phyloP scores from a whole-genome alignment of 1,284 basidiomycete genomes.

The Xerocomus nothofagi region DNA sequence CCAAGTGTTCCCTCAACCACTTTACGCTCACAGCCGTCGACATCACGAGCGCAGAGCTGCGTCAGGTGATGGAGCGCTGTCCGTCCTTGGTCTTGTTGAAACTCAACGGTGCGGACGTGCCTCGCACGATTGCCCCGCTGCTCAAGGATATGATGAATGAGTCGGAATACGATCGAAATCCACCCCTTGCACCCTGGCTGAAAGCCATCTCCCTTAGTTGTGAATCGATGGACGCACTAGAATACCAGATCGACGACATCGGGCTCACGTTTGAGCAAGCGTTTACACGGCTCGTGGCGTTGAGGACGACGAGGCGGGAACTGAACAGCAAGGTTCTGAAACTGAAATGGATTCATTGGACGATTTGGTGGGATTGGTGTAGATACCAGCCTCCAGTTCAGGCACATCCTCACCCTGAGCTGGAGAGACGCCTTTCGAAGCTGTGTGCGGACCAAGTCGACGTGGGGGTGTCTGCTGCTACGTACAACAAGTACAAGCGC shows the following conservation, averaged over 20 bases:
- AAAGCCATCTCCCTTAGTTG: constrained; percentile 33
- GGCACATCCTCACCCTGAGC: constrained; percentile 22
- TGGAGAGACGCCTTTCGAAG: constrained; percentile 23
- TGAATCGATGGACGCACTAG: constrained; percentile 26
- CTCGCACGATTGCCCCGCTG: constrained; percentile 22
- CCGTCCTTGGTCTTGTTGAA: constrained; percentile 32
- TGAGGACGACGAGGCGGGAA: constrained; percentile 28
- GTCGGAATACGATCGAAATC: constrained; percentile 15
- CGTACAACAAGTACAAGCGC: constrained; percentile 34
- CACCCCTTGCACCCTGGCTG: constrained; percentile 30
- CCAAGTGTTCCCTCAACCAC: constrained; percentile 31
- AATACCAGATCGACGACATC: constrained; percentile 19
- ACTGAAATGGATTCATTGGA: constrained; percentile 34
- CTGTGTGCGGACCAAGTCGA: constrained; percentile 29
- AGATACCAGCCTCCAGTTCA: constrained; percentile 23
- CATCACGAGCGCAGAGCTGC: constrained; percentile 22
- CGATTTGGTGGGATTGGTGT: constrained; percentile 32
- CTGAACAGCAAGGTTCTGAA: constrained; percentile 25
- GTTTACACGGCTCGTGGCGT: constrained; percentile 25
- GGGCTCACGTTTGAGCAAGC: constrained; percentile 32
- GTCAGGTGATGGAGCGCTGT: constrained; percentile 29
- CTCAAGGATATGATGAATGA: constrained; percentile 25
- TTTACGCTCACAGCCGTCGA: constrained; percentile 31
- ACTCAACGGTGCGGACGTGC: constrained; percentile 29
- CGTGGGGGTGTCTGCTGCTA: constrained; percentile 31